Evolutionary conservation across 2,329 filamentous ascomycete species (phyloP).

Genomic region (Albophoma yamanashiensis): DNA sequence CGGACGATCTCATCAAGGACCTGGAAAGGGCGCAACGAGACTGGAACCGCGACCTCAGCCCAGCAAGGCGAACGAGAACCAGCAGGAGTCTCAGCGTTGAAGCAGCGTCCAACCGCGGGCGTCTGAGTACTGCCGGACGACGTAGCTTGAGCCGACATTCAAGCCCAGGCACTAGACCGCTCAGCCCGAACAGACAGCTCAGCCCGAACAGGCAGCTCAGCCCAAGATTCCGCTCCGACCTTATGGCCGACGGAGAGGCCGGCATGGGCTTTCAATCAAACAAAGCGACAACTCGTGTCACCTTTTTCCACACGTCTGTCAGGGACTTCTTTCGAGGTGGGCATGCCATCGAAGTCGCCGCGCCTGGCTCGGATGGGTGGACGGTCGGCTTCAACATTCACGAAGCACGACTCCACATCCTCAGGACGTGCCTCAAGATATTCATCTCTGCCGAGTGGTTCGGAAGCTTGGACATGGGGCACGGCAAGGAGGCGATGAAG

Average conservation of each 20-base stretch:
- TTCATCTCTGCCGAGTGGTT: conserved; percentile 24
- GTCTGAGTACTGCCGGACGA: conserved; percentile 3
- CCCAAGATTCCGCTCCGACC: conserved; percentile 17
- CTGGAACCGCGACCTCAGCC: conserved; percentile 10
- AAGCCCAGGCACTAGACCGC: conserved; percentile 13
- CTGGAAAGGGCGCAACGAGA: conserved; percentile 20
- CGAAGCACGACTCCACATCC: conserved; percentile 23
- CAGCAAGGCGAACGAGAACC: conserved; percentile 4
- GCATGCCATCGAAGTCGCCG: conserved; percentile 10
- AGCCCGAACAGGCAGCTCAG: conserved; percentile 14
- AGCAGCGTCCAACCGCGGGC: conserved; percentile 1
- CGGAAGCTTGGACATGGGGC: conserved; percentile 13
- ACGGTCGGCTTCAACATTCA: conserved; percentile 23
- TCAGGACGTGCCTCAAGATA: conserved; percentile 27
- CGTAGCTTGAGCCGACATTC: conserved; percentile 6
- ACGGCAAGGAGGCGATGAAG: conserved; percentile 18
- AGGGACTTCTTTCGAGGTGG: conserved; percentile 26
- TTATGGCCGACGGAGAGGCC: conserved; percentile 15
- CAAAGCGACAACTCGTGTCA: conserved; percentile 26
- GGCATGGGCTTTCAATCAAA: conserved; percentile 31
- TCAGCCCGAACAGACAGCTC: conserved; percentile 9
- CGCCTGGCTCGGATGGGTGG: conserved; percentile 6
- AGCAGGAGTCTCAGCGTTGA: conserved; percentile 5
- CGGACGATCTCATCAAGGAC: conserved; percentile 28
- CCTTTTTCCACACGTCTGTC: conserved; percentile 29